A percentile compares a stretch with the other conserved stretches of the same genome.
Conservation (phyloP, 2,329 filamentous ascomycete species). For the Ambrosiella beaveri region DNA sequence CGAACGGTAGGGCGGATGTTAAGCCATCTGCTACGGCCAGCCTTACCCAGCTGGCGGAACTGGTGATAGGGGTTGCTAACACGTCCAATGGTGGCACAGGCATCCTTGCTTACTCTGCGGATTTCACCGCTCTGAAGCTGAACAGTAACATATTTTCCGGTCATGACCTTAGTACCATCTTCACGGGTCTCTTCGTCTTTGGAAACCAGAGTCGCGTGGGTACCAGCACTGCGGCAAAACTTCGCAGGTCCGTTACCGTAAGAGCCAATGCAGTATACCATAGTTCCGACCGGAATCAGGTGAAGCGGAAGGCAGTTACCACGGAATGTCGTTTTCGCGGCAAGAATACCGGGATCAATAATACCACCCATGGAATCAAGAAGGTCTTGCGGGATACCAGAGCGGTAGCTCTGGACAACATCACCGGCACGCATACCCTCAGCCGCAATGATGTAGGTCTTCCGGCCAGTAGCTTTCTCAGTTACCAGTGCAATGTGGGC, state of each 20-base stretch:
- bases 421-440: conserved; percentile 89
- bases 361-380: conserved; percentile 83
- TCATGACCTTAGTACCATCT: conserved; percentile 42
- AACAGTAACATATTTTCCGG: conserved; percentile 64
- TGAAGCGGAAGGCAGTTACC: conserved; percentile 91
- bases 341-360: conserved; percentile 87
- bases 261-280: conserved; percentile 78
- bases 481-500: conserved; percentile 83
- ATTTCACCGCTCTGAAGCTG: conserved; percentile 86
- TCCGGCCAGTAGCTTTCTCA: conserved; percentile 51
- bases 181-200: conserved; percentile 63
- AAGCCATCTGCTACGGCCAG: conserved; percentile 80
- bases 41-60: conserved; percentile 83
- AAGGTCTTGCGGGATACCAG: conserved; percentile 74
- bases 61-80: conserved; percentile 88
- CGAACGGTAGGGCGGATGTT: conserved; percentile 89
- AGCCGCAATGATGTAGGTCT: conserved; percentile 87
- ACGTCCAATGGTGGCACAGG: conserved; percentile 85
- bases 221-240: conserved; percentile 89
- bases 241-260: conserved; percentile 58
- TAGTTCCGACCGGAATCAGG: conserved; percentile 89
- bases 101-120: conserved; percentile 73
- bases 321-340: conserved; percentile 80
- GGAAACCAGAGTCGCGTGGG: conserved; percentile 71
- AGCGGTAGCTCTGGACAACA: conserved; percentile 75